Evolutionary conservation across 1,139 yeast species (phyloP).

Genomic region (Geotrichum macrosporum): DNA sequence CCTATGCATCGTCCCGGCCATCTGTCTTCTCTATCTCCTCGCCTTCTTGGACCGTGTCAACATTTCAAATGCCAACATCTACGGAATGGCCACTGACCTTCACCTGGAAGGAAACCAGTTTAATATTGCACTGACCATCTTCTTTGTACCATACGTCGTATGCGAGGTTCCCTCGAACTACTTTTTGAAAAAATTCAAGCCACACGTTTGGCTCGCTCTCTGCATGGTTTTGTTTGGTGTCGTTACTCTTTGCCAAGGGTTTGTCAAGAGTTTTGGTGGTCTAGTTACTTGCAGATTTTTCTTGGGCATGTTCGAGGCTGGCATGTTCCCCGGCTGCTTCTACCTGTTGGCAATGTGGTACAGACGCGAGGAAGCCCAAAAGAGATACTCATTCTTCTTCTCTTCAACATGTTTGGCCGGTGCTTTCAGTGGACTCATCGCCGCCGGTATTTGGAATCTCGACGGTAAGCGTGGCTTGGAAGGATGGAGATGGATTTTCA

Average conservation of each 20-base stretch:
- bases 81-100: slow-evolving; percentile 55
- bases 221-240: slow-evolving; percentile 61
- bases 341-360: slow-evolving; percentile 55
- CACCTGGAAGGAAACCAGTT: slow-evolving; percentile 54
- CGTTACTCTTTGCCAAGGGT: slow-evolving; percentile 63
- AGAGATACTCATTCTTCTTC: slow-evolving; percentile 64
- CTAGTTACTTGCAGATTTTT: slow-evolving; percentile 59
- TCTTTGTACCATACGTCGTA: slow-evolving; percentile 66
- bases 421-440: slow-evolving; percentile 77
- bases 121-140: slow-evolving; percentile 56
- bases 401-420: slow-evolving; percentile 70
- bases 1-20: slow-evolving; percentile 62
- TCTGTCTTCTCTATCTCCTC: slow-evolving; percentile 61
- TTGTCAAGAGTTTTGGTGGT: slow-evolving; percentile 54
- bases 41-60: slow-evolving; percentile 71
- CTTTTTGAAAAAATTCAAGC: slow-evolving; percentile 54
- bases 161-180: slow-evolving; percentile 67
- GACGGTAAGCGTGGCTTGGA: slow-evolving; percentile 47
- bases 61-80: slow-evolving; percentile 67
- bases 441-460: slow-evolving; percentile 54
- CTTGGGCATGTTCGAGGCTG: slow-evolving; percentile 62
- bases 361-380: slow-evolving; percentile 60
- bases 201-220: slow-evolving; percentile 58
- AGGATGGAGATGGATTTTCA: slow-evolving; percentile 74
- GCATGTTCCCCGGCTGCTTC: slow-evolving; percentile 70